Base-by-base conservation (phyloP, 1,139 yeast species). In the Candida tetrigidarum region DNA sequence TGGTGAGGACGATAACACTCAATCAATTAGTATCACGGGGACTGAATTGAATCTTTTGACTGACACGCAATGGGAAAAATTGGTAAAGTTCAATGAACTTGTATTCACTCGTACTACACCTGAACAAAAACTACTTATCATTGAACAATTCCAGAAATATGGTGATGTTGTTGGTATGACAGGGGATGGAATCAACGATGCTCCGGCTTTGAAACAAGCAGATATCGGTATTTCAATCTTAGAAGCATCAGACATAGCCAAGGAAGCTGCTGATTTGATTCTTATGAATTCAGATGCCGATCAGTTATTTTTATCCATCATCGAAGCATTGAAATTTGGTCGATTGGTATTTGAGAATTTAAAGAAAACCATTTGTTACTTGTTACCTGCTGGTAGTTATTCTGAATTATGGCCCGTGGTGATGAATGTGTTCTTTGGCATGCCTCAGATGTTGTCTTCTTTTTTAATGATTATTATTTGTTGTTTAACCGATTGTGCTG, bases 51-150 rank as follows among this genome's bases (percentile, higher is more conserved):
- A 59, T 30, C 45, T 49, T 3, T 54, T 77, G 47, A 63, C 65
- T 40, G 77, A 74, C 26, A 59, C 58, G 20, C 75, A 76, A 46
- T 74, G 82, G 82, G 71, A 71, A 35, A 53, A 53, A 32, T 48
- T 70, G 43, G 53, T 64, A 48, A 45, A 59, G 6, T 76, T 74
- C 50, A 50, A 67, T 37, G 80, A 74, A 54, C 64, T 77, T 43
- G 80, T 78, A 2, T 78, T 78, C 54, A 71, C 81, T 7, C 64
- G 83, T 58, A 76, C 82, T 5, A 76, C 82, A 0, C 83, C 83
- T 2, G 81, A 77, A 50, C 82, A 78, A 50, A 78, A 78, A 54
- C 60, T 78, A 32, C 62, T 63, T 42, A 77, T 78, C 44, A 79
- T 78, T 28, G 70, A 74, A 49, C 74, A 75, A 51, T 76, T 76